A percentile compares a stretch with the other conserved stretches of the same genome.
phyloP scores from a whole-genome alignment of 2,329 filamentous ascomycete genomes.

The Stachybotrys chartarum region DNA sequence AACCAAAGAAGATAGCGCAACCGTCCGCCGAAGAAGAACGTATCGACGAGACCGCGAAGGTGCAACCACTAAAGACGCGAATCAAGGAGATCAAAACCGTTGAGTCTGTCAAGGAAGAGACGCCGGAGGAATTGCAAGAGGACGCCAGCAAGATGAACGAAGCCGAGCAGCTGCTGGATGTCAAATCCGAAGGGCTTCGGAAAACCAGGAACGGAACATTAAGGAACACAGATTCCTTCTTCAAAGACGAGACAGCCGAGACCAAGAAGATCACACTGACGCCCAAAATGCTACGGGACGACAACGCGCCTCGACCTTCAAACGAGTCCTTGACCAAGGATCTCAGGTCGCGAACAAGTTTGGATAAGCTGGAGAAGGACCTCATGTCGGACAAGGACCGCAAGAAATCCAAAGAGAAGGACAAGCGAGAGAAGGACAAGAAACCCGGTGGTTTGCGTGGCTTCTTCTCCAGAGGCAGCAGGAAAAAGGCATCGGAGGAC shows the following conservation, averaged over 20 bases:
- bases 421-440: constrained; percentile 67
- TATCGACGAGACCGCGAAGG: constrained; percentile 46
- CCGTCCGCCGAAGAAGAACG: constrained; percentile 20
- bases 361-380: constrained; percentile 59
- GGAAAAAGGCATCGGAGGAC: constrained; percentile 48
- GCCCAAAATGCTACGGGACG: constrained; percentile 83
- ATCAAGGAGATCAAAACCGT: constrained; percentile 32
- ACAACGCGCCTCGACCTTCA: constrained; percentile 52
- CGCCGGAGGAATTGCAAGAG: constrained; percentile 20
- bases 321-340: constrained; percentile 36
- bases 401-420: constrained; percentile 66
- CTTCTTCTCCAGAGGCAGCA: constrained; percentile 57
- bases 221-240: constrained; percentile 92
- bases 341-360: constrained; percentile 53
- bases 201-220: constrained; percentile 80
- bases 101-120: constrained; percentile 23
- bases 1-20: constrained; percentile 21
- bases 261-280: constrained; percentile 97
- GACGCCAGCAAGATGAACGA: constrained; percentile 21
- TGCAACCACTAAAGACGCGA: constrained; percentile 47
- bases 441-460: constrained; percentile 50
- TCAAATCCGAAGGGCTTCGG: constrained; percentile 41
- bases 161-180: constrained; percentile 63
- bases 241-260: constrained; percentile 90
- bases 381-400: constrained; percentile 63